phyloP scores from a whole-genome alignment of 2,329 filamentous ascomycete species.

The Helicocarpus griseus region DNA sequence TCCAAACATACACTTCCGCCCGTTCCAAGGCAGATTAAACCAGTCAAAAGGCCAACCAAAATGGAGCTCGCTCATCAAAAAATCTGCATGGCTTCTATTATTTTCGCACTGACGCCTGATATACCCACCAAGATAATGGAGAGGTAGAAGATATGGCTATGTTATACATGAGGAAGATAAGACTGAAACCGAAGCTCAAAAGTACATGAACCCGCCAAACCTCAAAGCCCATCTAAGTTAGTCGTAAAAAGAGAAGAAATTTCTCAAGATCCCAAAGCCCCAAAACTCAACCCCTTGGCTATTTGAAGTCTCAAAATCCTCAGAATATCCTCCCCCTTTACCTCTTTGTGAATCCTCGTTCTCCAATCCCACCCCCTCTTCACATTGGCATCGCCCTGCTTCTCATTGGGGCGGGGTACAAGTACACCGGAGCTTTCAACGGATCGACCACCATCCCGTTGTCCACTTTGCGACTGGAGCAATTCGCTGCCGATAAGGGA shows the following conservation, averaged over 20 bases:
- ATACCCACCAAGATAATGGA: neutral
- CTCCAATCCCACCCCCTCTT: slow-evolving; percentile 67
- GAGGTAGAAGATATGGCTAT: neutral
- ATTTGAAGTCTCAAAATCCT: slow-evolving; percentile 61
- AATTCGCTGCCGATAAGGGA: slow-evolving; percentile 66
- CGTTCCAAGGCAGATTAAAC: too few species aligned
- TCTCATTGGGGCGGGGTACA: slow-evolving; percentile 21
- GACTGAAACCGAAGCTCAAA: neutral
- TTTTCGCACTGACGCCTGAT: neutral
- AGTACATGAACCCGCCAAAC: neutral
- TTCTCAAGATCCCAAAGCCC: slow-evolving; percentile 20
- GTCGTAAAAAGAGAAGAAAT: slow-evolving; percentile 8
- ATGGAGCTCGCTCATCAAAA: neutral
- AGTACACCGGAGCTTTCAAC: slow-evolving; percentile 46
- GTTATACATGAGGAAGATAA: neutral
- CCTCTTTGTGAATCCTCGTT: slow-evolving; percentile 45
- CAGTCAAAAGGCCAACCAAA: neutral
- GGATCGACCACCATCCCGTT: slow-evolving; percentile 19
- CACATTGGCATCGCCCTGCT: slow-evolving; percentile 25
- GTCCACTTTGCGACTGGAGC: slow-evolving; percentile 40
- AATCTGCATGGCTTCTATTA: too few species aligned
- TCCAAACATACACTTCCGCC: too few species aligned
- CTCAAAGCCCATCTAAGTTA: neutral
- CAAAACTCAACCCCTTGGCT: slow-evolving; percentile 55
- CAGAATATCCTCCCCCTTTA: slow-evolving; percentile 61